Evolutionary conservation across 768 basidiomycete genomes (phyloP).

Genomic region (Tricholoma sp.): DNA sequence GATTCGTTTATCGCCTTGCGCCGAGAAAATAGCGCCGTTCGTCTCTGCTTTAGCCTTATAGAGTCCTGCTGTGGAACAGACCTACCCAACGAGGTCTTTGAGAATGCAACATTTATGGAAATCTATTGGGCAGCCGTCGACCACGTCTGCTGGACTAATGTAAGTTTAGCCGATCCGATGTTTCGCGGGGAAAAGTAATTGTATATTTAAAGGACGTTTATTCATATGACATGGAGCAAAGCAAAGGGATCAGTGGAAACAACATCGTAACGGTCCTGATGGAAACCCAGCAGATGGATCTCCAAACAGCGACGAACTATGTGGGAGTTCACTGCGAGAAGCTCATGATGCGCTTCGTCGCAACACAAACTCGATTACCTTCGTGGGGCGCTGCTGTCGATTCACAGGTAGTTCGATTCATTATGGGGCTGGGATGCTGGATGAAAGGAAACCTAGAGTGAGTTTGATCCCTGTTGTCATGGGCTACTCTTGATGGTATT

Average conservation of each 20-base stretch:
- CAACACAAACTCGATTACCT: slow-evolving; percentile 39
- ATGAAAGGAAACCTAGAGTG: slow-evolving; percentile 56
- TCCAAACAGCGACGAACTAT: slow-evolving; percentile 57
- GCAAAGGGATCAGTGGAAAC: slow-evolving; percentile 57
- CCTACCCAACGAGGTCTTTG: slow-evolving; percentile 55
- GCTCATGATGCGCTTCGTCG: slow-evolving; percentile 46
- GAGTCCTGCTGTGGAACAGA: slow-evolving; percentile 60
- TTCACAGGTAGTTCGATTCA: slow-evolving; percentile 44
- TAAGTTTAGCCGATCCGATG: slow-evolving; percentile 25
- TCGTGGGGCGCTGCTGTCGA: slow-evolving; percentile 47
- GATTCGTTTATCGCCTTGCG: slow-evolving; percentile 52
- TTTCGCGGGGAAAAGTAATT: not conserved
- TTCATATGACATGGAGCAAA: slow-evolving; percentile 71
- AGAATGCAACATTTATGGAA: slow-evolving; percentile 47
- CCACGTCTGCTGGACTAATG: slow-evolving; percentile 68
- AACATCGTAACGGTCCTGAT: slow-evolving; percentile 69
- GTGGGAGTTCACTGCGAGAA: slow-evolving; percentile 46
- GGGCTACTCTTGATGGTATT: slow-evolving; percentile 13
- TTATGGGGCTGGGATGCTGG: slow-evolving; percentile 56
- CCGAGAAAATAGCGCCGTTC: slow-evolving; percentile 65
- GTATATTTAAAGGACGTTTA: slow-evolving; percentile 49
- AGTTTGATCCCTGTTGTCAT: slow-evolving; percentile 10
- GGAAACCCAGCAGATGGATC: slow-evolving; percentile 43
- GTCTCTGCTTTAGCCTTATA: slow-evolving; percentile 57
- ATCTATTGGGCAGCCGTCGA: slow-evolving; percentile 59